Conservation (phyloP, 1,139 yeast species). For the Blastobotrys serpentis region DNA sequence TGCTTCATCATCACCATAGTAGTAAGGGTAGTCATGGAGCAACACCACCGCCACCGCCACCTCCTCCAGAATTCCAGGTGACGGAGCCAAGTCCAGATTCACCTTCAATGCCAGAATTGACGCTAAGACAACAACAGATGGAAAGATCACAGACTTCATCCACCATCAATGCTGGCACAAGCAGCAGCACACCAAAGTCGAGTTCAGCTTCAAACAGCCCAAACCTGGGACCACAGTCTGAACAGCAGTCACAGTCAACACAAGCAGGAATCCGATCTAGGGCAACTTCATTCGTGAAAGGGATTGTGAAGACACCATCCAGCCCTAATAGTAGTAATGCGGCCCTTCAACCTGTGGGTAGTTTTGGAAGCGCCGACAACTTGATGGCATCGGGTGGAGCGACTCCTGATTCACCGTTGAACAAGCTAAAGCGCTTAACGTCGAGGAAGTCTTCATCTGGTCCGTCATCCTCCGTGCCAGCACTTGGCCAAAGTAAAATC, state of each 20-base stretch:
- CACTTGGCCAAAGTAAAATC: neutral
- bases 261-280: conserved; percentile 15
- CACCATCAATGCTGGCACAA: neutral
- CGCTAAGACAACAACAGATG: neutral
- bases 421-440: conserved; percentile 12
- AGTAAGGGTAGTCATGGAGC: no score
- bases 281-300: conserved; percentile 21
- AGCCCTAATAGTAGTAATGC: neutral
- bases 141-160: conserved; percentile 1
- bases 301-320: conserved; percentile 13
- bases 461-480: neutral
- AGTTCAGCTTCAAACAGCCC: conserved; percentile 7
- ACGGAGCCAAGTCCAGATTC: conserved; percentile 6
- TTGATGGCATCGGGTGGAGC: no score
- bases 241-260: neutral
- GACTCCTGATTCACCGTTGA: conserved; percentile 10
- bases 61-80: neutral
- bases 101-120: neutral
- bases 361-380: neutral
- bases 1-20: no score
- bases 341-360: neutral
- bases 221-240: neutral
- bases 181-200: neutral
- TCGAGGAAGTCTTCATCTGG: conserved; percentile 6
- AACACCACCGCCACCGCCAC: no score